Base-by-base conservation (phyloP, 768 basidiomycete species). In the Hygrophorus russula region DNA sequence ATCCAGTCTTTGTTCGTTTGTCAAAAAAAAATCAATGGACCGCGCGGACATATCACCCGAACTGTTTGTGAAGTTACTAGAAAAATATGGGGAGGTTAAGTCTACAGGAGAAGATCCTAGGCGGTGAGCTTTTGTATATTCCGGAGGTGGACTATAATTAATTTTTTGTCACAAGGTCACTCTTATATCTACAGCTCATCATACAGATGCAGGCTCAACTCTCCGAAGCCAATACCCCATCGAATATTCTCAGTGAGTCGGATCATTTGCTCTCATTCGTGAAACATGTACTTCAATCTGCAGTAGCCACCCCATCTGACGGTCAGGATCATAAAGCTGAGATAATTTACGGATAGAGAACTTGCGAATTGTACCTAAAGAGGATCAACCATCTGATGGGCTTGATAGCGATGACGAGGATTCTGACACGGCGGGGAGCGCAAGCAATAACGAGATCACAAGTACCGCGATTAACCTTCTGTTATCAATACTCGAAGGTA, bases 401-500 rank as follows among this genome's bases (percentile, higher is more conserved):
- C 60, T 55, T 4, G 80, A 80, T 42, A 76, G 73, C 48, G 78
- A 81, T 49, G 70, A 72, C 44, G 70, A 70, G 18, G 68, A 62
- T 33, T 59, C 64, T 13, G 66, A 66, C 36, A 61, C n/a, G n/a
- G n/a, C n/a, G n/a, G n/a, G n/a, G n/a, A n/a, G n/a, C n/a, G n/a
- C 59, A 17, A 60, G 63, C 4, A 73, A 78, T 51, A 69, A 78
- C 27, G 82, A 83, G 44, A 74, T 94, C 67, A 66, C 73, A 0
- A 74, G 78, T 47, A 94, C 90, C 0, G 77, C 88, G 0, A 59
- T 96, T 15, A 85, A 82, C 46, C 61, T 96, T 0, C 62, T 98
- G 18, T 71, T 98, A 3, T 80, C 92, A 1, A 72, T 89, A 29
- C 69, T 97, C 20, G 91, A 94, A 77, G 85, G 93, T 90, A 52